These are phyloP conservation scores for Blastobotrys raffinosifermentans DNA, from an alignment of 1,139 yeast genomes.

Conservation along the genomic window DNA sequence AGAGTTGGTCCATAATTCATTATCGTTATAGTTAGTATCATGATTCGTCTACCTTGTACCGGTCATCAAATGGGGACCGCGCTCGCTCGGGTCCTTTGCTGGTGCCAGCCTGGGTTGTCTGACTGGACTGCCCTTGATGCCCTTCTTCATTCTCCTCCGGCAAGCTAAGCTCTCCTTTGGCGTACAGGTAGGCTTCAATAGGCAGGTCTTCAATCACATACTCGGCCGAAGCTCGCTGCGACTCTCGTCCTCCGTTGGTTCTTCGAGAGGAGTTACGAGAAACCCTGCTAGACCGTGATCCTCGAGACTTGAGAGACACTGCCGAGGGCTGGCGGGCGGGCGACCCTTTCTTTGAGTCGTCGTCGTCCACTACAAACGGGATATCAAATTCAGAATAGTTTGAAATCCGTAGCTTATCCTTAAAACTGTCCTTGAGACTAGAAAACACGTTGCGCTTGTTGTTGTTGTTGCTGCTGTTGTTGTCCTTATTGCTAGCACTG, in stretches of 20 bases:
- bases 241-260: background rate
- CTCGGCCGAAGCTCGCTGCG: slow-evolving; percentile 14
- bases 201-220: slow-evolving; percentile 23
- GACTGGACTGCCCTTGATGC: slow-evolving; percentile 15
- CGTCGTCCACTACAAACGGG: slow-evolving; percentile 19
- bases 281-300: slow-evolving; percentile 5
- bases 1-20: background rate
- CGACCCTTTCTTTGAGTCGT: slow-evolving; percentile 3
- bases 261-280: slow-evolving; percentile 5
- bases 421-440: no score
- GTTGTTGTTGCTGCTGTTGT: background rate
- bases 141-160: slow-evolving; percentile 7
- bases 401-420: slow-evolving; percentile 3
- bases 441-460: background rate
- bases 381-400: slow-evolving; percentile 20
- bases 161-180: slow-evolving; percentile 12
- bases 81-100: no score
- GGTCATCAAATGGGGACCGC: slow-evolving; percentile 23
- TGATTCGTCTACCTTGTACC: slow-evolving; percentile 7
- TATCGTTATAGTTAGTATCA: background rate
- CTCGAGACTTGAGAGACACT: slow-evolving; percentile 2
- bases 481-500: background rate
- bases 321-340: slow-evolving; percentile 1
- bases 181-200: slow-evolving; percentile 19
- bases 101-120: no score